These are phyloP conservation scores for Leishmania martiniquensis DNA, from an alignment of 208 protist genomes.

Conservation along the genomic window DNA sequence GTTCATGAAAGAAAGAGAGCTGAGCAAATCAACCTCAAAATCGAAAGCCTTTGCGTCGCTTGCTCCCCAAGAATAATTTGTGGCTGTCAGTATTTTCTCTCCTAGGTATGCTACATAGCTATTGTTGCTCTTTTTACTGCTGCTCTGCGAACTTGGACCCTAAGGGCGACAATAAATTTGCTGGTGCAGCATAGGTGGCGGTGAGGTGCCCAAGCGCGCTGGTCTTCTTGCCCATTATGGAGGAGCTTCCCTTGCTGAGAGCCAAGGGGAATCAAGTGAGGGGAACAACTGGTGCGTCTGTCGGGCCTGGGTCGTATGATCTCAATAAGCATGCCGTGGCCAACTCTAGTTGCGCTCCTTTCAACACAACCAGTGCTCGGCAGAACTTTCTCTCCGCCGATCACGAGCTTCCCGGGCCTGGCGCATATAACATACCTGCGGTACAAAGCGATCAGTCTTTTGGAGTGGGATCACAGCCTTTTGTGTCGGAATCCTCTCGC, in stretches of 20 bases:
- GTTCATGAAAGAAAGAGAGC: not conserved
- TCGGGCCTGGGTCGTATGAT: constrained; percentile 82
- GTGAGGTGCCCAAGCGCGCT: not conserved
- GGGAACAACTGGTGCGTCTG: constrained; percentile 45
- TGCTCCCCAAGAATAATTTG: not conserved
- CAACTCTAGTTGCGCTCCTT: constrained; percentile 65
- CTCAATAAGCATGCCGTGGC: constrained; percentile 26
- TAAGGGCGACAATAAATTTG: not conserved
- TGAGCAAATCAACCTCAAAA: not conserved
- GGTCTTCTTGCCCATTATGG: constrained; percentile 33
- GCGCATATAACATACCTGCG: constrained; percentile 46
- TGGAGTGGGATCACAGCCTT: constrained; percentile 56
- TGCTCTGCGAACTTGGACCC: not conserved
- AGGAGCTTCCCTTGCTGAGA: constrained; percentile 79
- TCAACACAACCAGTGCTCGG: constrained; percentile 67
- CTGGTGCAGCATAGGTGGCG: not conserved
- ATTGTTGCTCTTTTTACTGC: not conserved
- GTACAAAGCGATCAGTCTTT: not conserved
- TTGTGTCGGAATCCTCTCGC: constrained; percentile 62
- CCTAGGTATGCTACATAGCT: not conserved
- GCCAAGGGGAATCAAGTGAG: constrained; percentile 54
- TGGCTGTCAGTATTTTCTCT: not conserved
- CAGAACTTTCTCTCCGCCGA: constrained; percentile 34
- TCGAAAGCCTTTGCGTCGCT: not conserved
- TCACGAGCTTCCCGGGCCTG: constrained; percentile 60